Evolutionary conservation across 306 rosid species (phyloP).

Genomic region (Citrullus colocynthis): DNA sequence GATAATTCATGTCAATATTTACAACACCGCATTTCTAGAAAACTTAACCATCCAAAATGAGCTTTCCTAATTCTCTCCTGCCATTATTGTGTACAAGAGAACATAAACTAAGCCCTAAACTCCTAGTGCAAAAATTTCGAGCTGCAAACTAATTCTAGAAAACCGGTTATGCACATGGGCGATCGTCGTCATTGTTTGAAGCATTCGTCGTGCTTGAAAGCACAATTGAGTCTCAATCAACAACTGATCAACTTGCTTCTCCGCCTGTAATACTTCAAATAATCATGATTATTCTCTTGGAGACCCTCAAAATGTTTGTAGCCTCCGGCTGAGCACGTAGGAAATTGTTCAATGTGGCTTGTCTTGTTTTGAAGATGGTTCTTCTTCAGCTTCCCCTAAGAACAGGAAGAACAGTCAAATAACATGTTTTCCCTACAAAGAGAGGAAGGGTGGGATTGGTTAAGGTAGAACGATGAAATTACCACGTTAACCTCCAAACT

Average conservation of each 20-base stretch:
- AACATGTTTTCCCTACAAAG: neutral
- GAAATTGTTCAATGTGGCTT: slow-evolving; percentile 12
- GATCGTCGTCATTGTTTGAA: neutral
- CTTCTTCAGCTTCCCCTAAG: slow-evolving; percentile 20
- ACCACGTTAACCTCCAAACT: slow-evolving; percentile 17
- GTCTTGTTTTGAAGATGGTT: slow-evolving; percentile 12
- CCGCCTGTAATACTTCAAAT: slow-evolving; percentile 23
- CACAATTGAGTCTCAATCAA: neutral
- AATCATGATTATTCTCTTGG: neutral
- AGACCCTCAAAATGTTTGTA: neutral
- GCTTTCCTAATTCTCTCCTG: neutral
- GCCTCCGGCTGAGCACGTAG: slow-evolving; percentile 8
- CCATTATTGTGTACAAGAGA: neutral
- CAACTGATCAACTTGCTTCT: slow-evolving; percentile 22
- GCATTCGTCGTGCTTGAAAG: neutral
- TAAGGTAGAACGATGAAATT: slow-evolving; percentile 7
- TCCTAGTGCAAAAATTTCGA: neutral
- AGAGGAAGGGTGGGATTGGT: neutral
- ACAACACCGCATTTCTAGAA: neutral
- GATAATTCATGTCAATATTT: neutral
- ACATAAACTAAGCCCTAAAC: neutral
- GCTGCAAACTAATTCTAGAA: neutral
- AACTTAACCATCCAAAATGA: neutral
- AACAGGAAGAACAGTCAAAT: neutral
- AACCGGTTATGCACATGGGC: neutral